Base-by-base conservation (phyloP, 768 basidiomycete species). In the Pleurotus djamor region DNA sequence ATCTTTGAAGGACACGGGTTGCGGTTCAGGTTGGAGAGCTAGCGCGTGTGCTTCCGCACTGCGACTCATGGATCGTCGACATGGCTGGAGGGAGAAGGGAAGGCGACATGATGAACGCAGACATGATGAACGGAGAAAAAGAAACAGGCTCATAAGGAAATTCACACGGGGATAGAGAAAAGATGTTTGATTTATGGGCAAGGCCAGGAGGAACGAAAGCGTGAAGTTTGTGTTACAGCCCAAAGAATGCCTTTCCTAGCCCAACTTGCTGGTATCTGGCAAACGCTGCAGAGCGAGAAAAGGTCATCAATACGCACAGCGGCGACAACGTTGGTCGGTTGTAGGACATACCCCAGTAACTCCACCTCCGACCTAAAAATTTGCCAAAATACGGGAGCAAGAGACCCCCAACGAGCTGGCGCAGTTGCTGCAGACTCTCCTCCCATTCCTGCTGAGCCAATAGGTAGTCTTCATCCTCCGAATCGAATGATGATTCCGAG, bases 371-470 rank as follows among this genome's bases (percentile, higher is more conserved):
- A 34, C 95, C 95, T 37, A 95, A 69, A 84, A 87, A 96, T 70
- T 92, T 95, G 56, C 95, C 95, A 60, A 94, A 70, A 75, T 87
- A 89, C 2, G 95, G 95, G 59, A 97, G 76, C 48, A 96, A 76
- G 28, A 96, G 88, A 59, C 93, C 79, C 38, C 89, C 83, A 55
- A 92, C 73, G 16, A 96, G 83, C 69, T 93, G 83, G 68, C 91
- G 87, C 48, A 97, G 80, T 70, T 97, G 94, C 61, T 87, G 75
- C 52, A 96, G 67, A 67, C 89, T 92, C 72, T 97, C 95, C 66
- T 94, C 89, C 95, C 95, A 96, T 76, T 97, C 95, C 69, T 89
- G 82, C 72, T 95, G 91, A 2, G 91, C 90, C 49, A 89, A 76
- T 43, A 79, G 83, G 65, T 84, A 85, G 66, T 94, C 91, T 59